Percentiles rank a stretch among this genome's conserved stretches.
Conservation (phyloP, 495 filamentous ascomycete genomes). For the Daldinia concentrica region DNA sequence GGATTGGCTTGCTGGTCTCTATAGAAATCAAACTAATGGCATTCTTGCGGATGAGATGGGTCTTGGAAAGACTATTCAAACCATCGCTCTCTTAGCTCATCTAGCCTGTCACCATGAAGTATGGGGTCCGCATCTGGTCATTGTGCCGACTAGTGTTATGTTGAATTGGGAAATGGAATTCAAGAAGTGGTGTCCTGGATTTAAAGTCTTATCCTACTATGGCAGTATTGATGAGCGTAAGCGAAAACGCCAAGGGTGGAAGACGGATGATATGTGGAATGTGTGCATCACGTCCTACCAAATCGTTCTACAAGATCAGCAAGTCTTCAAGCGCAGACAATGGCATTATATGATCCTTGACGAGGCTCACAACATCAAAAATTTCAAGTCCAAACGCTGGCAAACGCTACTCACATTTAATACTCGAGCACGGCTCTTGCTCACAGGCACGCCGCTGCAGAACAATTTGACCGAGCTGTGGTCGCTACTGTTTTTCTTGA, state of each 20-base stretch:
- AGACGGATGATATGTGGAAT: constrained; percentile 89
- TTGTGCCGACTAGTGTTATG: constrained; percentile 98
- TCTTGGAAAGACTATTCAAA: constrained; percentile 98
- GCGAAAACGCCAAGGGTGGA: constrained; percentile 90
- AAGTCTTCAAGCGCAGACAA: constrained; percentile 87
- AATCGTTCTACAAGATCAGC: constrained; percentile 89
- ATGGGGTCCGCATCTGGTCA: constrained; percentile 96
- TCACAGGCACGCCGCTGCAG: constrained; percentile 96
- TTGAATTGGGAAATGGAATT: constrained; percentile 99
- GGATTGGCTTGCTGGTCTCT: constrained; percentile 94
- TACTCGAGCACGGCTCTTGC: constrained; percentile 82
- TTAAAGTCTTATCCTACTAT: constrained; percentile 98
- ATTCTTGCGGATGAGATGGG: constrained; percentile 99
- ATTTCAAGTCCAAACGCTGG: constrained; percentile 97
- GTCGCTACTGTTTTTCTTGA: constrained; percentile 96
- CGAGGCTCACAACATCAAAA: constrained; percentile 99
- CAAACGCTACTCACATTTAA: constrained; percentile 92
- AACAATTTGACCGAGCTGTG: constrained; percentile 97
- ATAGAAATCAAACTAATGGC: constrained; percentile 92
- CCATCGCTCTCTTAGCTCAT: constrained; percentile 93
- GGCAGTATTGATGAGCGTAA: constrained; percentile 91
- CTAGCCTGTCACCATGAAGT: constrained; percentile 89
- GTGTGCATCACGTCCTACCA: constrained; percentile 98
- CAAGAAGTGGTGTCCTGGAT: constrained; percentile 98
- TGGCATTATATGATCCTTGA: constrained; percentile 99